Conservation (phyloP, 768 basidiomycete species). For the Coprinellus aureogranulatus region DNA sequence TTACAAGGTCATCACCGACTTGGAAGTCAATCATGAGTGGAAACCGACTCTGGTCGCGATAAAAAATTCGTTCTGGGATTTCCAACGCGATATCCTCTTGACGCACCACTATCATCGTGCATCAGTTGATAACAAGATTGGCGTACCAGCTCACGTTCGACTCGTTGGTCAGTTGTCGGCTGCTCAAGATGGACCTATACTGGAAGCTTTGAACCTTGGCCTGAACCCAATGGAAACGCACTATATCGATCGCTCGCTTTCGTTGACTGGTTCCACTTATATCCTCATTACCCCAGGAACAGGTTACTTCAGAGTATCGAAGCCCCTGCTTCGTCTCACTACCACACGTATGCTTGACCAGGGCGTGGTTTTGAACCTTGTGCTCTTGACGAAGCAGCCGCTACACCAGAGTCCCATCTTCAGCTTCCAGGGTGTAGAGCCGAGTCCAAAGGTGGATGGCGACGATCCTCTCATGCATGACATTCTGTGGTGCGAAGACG, state of each 20-base stretch:
- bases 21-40: conserved; percentile 88
- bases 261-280: conserved; percentile 80
- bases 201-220: conserved; percentile 91
- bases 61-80: conserved; percentile 87
- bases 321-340: conserved; percentile 84
- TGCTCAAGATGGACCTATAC: conserved; percentile 93
- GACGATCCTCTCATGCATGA: conserved; percentile 63
- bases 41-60: conserved; percentile 80
- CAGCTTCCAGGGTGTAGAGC: conserved; percentile 73
- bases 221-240: conserved; percentile 92
- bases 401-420: conserved; percentile 93
- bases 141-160: conserved; percentile 55
- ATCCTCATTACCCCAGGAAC: conserved; percentile 91
- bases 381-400: conserved; percentile 87
- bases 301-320: conserved; percentile 90
- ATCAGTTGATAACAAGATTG: conserved; percentile 41
- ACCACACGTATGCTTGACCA: conserved; percentile 93
- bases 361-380: conserved; percentile 85
- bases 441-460: conserved; percentile 40
- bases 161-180: conserved; percentile 77
- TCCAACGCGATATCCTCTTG: conserved; percentile 87
- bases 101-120: conserved; percentile 86
- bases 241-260: conserved; percentile 92
- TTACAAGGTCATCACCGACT: conserved; percentile 91
- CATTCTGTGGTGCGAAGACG: conserved; percentile 75